Conservation (phyloP, 352 stramenopile genomes). For the Elongisporangium prolatum region DNA sequence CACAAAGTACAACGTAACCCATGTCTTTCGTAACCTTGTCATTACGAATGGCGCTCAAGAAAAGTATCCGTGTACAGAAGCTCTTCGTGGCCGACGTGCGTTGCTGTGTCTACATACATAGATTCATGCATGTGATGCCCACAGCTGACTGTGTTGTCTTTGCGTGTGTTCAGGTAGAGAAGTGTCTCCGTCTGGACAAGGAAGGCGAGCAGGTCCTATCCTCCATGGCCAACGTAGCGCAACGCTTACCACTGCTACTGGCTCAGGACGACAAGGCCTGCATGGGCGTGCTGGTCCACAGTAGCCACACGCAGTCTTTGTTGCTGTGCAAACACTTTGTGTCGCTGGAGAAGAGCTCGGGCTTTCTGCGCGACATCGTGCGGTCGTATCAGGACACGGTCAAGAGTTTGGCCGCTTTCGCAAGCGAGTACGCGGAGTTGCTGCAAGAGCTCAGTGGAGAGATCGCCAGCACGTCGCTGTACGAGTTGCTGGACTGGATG, state of each 20-base stretch:
- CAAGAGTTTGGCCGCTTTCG: slow-evolving; percentile 32
- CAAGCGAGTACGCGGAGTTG: slow-evolving; percentile 26
- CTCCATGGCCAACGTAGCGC: slow-evolving; percentile 61
- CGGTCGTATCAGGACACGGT: slow-evolving; percentile 43
- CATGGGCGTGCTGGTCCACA: slow-evolving; percentile 47
- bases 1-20: no score
- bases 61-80: slow-evolving; percentile 62
- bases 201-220: slow-evolving; percentile 63
- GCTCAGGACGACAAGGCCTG: neutral
- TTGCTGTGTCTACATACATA: neutral
- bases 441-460: slow-evolving; percentile 14
- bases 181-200: slow-evolving; percentile 42
- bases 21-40: neutral
- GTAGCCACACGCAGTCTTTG: slow-evolving; percentile 24
- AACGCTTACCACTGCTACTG: slow-evolving; percentile 47
- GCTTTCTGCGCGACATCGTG: slow-evolving; percentile 50
- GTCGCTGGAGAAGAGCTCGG: slow-evolving; percentile 59
- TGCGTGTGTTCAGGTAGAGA: slow-evolving; percentile 26
- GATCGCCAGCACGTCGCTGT: slow-evolving; percentile 1
- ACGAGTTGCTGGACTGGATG: slow-evolving; percentile 63
- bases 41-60: slow-evolving; percentile 42
- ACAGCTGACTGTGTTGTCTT: neutral
- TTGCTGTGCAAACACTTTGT: slow-evolving; percentile 63
- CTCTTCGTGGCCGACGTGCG: slow-evolving; percentile 54
- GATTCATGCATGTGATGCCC: neutral